Conservation (phyloP, 768 basidiomycete genomes). For the Holtermannia corniformis region DNA sequence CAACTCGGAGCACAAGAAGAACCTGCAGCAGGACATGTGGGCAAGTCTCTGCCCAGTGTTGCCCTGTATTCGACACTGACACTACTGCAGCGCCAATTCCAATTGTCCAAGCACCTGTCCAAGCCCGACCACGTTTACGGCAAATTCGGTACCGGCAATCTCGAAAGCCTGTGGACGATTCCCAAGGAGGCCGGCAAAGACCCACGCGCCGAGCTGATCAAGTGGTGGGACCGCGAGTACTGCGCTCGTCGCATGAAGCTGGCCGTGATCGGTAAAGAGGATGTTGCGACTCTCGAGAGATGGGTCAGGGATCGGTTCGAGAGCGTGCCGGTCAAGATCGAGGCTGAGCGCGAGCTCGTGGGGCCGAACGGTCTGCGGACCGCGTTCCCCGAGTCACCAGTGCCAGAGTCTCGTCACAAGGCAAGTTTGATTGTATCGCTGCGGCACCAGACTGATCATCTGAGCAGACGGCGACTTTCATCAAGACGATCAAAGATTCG, state of each 20-base stretch:
- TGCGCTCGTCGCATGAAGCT: slow-evolving; percentile 48
- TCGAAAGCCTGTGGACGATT: slow-evolving; percentile 42
- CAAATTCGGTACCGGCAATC: slow-evolving; percentile 83
- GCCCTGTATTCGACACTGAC: neutral
- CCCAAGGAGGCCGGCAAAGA: slow-evolving; percentile 41
- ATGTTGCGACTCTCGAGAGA: slow-evolving; percentile 32
- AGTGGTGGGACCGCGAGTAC: slow-evolving; percentile 45
- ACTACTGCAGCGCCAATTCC: slow-evolving; percentile 59
- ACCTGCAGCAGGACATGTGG: slow-evolving; percentile 65
- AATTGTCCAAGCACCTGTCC: slow-evolving; percentile 79
- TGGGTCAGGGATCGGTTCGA: slow-evolving; percentile 38
- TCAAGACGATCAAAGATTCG: slow-evolving; percentile 82
- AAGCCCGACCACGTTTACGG: slow-evolving; percentile 71
- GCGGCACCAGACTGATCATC: no score
- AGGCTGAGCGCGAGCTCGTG: slow-evolving; percentile 14
- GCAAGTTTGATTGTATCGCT: no score
- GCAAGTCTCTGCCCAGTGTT: slow-evolving; percentile 42
- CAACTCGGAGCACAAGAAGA: slow-evolving; percentile 84
- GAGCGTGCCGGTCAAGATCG: slow-evolving; percentile 28
- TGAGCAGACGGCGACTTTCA: slow-evolving; percentile 45
- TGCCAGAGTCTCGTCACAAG: neutral
- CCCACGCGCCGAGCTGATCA: slow-evolving; percentile 43
- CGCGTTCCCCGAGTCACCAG: slow-evolving; percentile 19
- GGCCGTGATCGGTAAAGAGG: slow-evolving; percentile 48
- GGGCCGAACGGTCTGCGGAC: slow-evolving; percentile 28